Evolutionary conservation across 768 basidiomycete genomes (phyloP), one percentile per base, ranked within the genome.

Genomic region (Lactifluus volemus): DNA sequence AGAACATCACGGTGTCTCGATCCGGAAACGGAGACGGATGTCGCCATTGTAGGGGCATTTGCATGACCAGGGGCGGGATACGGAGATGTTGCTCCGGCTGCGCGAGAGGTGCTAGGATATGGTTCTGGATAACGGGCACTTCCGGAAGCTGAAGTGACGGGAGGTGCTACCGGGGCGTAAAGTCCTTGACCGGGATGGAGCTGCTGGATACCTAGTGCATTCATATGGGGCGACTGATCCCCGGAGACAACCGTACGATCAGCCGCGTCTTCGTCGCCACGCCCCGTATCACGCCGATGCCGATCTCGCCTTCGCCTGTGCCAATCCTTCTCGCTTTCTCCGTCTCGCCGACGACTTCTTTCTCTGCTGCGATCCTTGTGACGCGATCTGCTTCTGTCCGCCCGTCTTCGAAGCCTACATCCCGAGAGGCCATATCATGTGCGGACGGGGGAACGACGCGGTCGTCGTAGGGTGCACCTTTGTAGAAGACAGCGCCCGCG

Each of bases 201-300:
- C 12, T 47, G 51, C 7, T 62, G 55, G 34, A 63, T 58, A 36
- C 61, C 61, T 11, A 63, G 61, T 38, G 61, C 61, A n/a, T 63
- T 63, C 21, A 19, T 51, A 15, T 10, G n/a, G 51, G 25, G 5
- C 21, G 47, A 5, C 5, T 48, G 51, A 9, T 58, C 56, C 8
- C 56, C 38, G 6, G 51, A 15, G 45, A 41, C 38, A 21, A 21
- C 38, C 14, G 30, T 15, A 47, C 7, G 47, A 29, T 63, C 61
- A 15, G 38, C 39, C 14, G 5, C 7, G 19, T 30, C 55, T 6
- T 58, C 47, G 1, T 55, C 54, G 54, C 32, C 44, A 25, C 42
- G 41, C 41, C 55, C 50, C 21, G 61, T 49, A 49, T 58, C 44
- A 17, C 61, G 56, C 41, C 57, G 58, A 52, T 48, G 14, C 30